phyloP scores from a whole-genome alignment of 2,329 filamentous ascomycete genomes.

The Phyllosticta ampelicida region DNA sequence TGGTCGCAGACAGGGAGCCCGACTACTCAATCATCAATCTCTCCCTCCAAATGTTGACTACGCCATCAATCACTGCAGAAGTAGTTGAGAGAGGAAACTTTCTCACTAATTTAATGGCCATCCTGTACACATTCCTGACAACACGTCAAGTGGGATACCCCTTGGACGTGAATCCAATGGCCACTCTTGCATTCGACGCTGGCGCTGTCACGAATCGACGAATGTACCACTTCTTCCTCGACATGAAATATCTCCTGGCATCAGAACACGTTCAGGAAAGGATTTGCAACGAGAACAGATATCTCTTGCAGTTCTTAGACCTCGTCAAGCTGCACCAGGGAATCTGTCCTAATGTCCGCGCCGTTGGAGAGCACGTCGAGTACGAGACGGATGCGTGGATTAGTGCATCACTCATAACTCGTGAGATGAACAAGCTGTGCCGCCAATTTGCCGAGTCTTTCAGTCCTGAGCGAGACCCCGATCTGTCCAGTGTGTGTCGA shows the following conservation, averaged over 20 bases:
- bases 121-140: conserved; percentile 93
- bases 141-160: conserved; percentile 93
- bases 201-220: conserved; percentile 90
- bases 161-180: conserved; percentile 74
- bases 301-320: conserved; percentile 89
- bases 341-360: conserved; percentile 87
- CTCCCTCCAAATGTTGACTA: conserved; percentile 91
- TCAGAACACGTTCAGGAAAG: conserved; percentile 81
- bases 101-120: conserved; percentile 86
- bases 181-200: conserved; percentile 83
- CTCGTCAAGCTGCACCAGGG: conserved; percentile 93
- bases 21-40: conserved; percentile 98
- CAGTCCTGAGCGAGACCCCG: conserved; percentile 53
- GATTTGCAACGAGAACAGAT: conserved; percentile 72
- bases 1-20: conserved; percentile 91
- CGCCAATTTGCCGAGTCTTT: conserved; percentile 83
- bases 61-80: conserved; percentile 90
- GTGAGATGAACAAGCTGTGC: conserved; percentile 89
- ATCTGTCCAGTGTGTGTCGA: conserved; percentile 53
- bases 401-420: conserved; percentile 82
- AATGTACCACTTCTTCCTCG: conserved; percentile 96
- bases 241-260: conserved; percentile 81
- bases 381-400: conserved; percentile 99
- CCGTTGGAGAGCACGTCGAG: conserved; percentile 90
- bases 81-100: conserved; percentile 94